Conservation (phyloP, 2,329 filamentous ascomycete genomes). For the Aspergillus calidoustus region DNA sequence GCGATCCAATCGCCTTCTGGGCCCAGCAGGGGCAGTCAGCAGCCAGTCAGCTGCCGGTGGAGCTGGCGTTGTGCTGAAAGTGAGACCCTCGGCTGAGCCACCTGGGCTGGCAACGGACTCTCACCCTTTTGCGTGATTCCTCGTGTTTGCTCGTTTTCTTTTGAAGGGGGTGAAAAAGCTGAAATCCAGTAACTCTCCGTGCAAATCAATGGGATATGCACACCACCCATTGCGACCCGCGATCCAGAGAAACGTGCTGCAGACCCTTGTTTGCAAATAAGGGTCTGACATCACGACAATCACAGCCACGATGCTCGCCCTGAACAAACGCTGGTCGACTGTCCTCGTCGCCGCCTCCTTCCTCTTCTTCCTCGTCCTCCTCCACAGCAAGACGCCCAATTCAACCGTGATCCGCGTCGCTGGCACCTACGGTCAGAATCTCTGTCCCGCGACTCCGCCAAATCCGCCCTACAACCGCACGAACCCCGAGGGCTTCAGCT, state of each 20-base stretch:
- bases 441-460: not conserved
- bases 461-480: constrained; percentile 8
- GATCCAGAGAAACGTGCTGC: too few relatives aligned
- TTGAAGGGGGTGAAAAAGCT: not conserved
- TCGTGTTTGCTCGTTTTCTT: not conserved
- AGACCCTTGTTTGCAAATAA: too few relatives aligned
- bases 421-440: not conserved
- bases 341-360: constrained; percentile 3
- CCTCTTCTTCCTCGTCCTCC: constrained; percentile 4
- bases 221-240: not conserved
- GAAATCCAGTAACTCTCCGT: not conserved
- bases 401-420: not conserved
- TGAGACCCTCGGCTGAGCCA: not conserved
- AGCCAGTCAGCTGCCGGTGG: not conserved
- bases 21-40: not conserved
- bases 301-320: not conserved
- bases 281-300: not conserved
- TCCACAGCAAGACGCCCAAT: not conserved
- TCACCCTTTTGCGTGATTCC: not conserved
- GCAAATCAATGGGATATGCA: not conserved
- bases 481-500: constrained; percentile 4
- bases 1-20: not conserved
- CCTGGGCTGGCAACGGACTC: not conserved
- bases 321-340: constrained; percentile 2
- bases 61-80: not conserved